Evolutionary conservation across 1,284 basidiomycete species (phyloP), one percentile per base, ranked within the genome.

Genomic region (Tylopilus orsonianus): DNA sequence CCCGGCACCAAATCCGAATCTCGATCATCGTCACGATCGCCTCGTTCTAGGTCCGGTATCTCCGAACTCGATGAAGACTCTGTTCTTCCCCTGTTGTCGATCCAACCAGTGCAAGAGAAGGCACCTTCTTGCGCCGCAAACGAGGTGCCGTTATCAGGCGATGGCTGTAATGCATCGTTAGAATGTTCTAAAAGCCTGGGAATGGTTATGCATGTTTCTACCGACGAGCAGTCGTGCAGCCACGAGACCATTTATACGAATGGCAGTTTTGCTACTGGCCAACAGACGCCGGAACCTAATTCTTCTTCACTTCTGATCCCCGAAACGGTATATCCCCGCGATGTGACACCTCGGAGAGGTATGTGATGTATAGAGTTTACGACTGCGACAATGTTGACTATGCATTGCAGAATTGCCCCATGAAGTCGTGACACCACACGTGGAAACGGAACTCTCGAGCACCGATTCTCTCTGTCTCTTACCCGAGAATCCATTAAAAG

Each of bases 11-110:
- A 60, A 39, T 45, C 56, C 27, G 62, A 55, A 54, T 68, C 67
- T 50, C 67, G 67, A 52, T 73, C 72, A 42, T 54, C 53, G 5
- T 74, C 72, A 43, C 67, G 65, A 51, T 73, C 71, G 9, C 71
- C 71, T 41, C 63, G 56, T 20, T 69, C 68, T 44, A 59, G 52
- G 54, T 53, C 65, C 58, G 59, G 50, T 55, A 59, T 65, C 50
- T 67, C 70, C 55, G 60, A 58, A 44, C 50, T 36, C 30, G 54
- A 46, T 38, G 57, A 63, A 42, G 58, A 54, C 41, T 50, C 52
- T 41, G 3, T 44, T 53, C 48, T 63, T 50, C 50, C 37, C 32
- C 52, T 46, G 43, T 16, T 38, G 42, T 60, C 52, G 54, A 60
- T 55, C 50, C 56, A 53, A 52, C 46, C 53, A 46, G 53, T 63